Evolutionary conservation across 2,329 filamentous ascomycete genomes (phyloP).

Genomic region (Aspergillus versicolor): DNA sequence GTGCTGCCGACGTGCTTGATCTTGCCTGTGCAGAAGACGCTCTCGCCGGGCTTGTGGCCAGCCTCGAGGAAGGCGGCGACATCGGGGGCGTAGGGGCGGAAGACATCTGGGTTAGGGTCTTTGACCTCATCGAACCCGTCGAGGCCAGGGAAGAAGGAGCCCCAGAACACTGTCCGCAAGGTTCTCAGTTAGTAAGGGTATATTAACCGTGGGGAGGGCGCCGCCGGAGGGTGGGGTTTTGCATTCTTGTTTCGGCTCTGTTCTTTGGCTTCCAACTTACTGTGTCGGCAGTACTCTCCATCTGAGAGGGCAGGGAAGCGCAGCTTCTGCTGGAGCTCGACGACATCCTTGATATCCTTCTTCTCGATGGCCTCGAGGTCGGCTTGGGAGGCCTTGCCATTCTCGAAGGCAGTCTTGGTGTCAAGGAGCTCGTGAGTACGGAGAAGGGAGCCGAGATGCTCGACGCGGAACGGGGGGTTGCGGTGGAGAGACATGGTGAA

Average conservation of each 20-base stretch:
- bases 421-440: constrained; percentile 63
- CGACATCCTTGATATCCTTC: constrained; percentile 63
- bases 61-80: constrained; percentile 62
- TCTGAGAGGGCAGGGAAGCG: constrained; percentile 65
- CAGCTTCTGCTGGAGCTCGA: constrained; percentile 63
- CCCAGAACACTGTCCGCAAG: constrained; percentile 52
- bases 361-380: constrained; percentile 64
- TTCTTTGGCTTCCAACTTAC: constrained; percentile 23
- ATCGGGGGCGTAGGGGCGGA: constrained; percentile 60
- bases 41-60: constrained; percentile 56
- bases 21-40: constrained; percentile 58
- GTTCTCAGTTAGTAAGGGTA: constrained; percentile 3
- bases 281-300: constrained; percentile 62
- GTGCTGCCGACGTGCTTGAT: constrained; percentile 58
- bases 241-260: neutral
- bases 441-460: constrained; percentile 71
- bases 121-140: constrained; percentile 56
- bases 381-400: constrained; percentile 54
- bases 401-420: constrained; percentile 57
- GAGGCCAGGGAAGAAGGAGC: constrained; percentile 55
- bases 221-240: neutral
- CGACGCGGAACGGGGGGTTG: constrained; percentile 65
- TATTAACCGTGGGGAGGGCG: neutral
- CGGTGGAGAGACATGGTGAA: constrained; percentile 37
- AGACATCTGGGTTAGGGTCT: constrained; percentile 51